Evolutionary conservation across 2,329 filamentous ascomycete species (phyloP).

Genomic region (Sarocladium kiliense): DNA sequence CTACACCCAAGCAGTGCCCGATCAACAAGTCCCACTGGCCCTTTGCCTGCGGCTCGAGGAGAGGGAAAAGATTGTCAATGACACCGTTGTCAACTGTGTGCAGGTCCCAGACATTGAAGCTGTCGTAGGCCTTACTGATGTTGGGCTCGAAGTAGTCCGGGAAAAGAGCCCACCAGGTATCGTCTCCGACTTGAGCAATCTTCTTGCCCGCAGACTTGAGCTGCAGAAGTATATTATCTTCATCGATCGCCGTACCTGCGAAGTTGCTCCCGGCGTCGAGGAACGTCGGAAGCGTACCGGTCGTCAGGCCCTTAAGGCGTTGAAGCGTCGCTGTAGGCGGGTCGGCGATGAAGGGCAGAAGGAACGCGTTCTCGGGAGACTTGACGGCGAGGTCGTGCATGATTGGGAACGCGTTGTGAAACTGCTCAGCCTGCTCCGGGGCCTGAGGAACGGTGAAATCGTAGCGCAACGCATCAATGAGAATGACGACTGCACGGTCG

Average conservation of each 20-base stretch:
- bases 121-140: conserved; percentile 85
- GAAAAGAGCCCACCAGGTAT: conserved; percentile 93
- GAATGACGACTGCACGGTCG: conserved; percentile 80
- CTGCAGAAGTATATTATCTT: conserved; percentile 74
- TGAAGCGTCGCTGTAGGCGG: conserved; percentile 92
- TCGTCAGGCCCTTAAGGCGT: conserved; percentile 87
- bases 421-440: conserved; percentile 39
- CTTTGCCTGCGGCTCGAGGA: conserved; percentile 60
- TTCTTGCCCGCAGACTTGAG: conserved; percentile 60
- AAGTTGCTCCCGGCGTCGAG: conserved; percentile 94
- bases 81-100: conserved; percentile 97
- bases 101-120: conserved; percentile 96
- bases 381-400: conserved; percentile 75
- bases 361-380: conserved; percentile 75
- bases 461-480: conserved; percentile 92
- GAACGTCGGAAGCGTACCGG: conserved; percentile 90
- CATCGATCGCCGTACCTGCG: conserved; percentile 88
- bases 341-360: conserved; percentile 94
- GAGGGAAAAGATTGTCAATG: conserved; percentile 80
- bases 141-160: conserved; percentile 88
- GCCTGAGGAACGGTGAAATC: conserved; percentile 84
- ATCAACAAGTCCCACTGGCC: conserved; percentile 89
- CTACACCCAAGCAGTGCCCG: conserved; percentile 89
- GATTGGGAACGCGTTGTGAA: conserved; percentile 83
- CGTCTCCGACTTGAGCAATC: conserved; percentile 92